Conservation (phyloP, 768 basidiomycete species). For the Filobasidium floriforme region DNA sequence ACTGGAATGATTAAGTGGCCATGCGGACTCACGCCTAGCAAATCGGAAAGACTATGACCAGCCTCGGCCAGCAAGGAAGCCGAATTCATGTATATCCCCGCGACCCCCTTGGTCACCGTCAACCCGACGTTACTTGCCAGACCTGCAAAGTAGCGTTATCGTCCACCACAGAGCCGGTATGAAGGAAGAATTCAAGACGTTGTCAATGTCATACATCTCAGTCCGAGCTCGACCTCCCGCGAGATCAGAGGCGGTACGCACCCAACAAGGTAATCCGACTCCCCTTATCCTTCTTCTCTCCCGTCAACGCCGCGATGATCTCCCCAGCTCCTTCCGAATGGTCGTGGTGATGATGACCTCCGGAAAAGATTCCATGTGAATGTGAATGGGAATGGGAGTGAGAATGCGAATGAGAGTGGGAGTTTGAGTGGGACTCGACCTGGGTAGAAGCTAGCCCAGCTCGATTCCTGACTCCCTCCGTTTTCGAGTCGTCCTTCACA, state of each 20-base stretch:
- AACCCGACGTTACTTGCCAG: conserved; percentile 72
- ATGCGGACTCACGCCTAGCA: conserved; percentile 35
- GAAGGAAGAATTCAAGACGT: not conserved
- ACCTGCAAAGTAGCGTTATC: conserved; percentile 54
- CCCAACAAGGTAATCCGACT: conserved; percentile 42
- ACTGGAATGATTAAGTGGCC: not conserved
- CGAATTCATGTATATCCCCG: conserved; percentile 80
- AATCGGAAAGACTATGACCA: conserved; percentile 56
- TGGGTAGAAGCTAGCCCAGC: not conserved
- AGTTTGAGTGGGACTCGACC: conserved; percentile 2
- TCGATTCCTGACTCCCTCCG: no score
- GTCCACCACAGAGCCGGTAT: not conserved
- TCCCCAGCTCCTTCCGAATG: conserved; percentile 42
- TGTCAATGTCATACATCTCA: not conserved
- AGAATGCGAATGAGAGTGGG: conserved; percentile 14
- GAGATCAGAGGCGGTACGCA: conserved; percentile 11
- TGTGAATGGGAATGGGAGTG: conserved; percentile 22
- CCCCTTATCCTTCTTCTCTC: conserved; percentile 35
- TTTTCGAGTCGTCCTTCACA: no score
- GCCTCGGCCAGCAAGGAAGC: conserved; percentile 88
- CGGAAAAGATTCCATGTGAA: conserved; percentile 29
- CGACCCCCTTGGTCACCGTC: conserved; percentile 73
- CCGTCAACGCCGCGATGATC: conserved; percentile 36
- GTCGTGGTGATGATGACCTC: conserved; percentile 28
- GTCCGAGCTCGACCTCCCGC: not conserved